These are phyloP conservation scores for Penicillium chermesinum DNA, from an alignment of 495 filamentous ascomycete species.

Conservation along the genomic window DNA sequence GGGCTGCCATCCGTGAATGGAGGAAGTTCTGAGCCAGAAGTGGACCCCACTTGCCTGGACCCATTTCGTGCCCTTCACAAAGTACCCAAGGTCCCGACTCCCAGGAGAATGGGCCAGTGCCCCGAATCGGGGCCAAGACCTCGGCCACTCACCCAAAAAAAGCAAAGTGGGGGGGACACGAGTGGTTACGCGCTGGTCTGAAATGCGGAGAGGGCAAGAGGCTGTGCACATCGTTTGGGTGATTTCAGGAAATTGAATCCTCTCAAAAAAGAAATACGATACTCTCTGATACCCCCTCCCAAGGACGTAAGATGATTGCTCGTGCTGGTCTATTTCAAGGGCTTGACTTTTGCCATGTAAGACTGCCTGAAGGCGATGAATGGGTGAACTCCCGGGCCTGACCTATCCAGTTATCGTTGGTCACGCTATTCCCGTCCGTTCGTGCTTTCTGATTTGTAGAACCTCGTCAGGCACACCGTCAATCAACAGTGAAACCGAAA, in stretches of 20 bases:
- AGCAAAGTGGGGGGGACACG: constrained; percentile 3
- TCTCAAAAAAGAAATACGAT: not conserved
- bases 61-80: not conserved
- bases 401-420: too few species aligned
- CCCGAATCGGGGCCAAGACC: constrained; percentile 4
- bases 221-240: constrained; percentile 5
- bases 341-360: too few species aligned
- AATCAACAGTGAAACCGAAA: constrained; percentile 3
- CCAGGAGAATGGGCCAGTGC: constrained; percentile 1
- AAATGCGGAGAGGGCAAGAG: constrained; percentile 11
- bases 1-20: too few species aligned
- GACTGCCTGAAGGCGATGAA: too few species aligned
- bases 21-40: too few species aligned
- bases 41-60: too few species aligned
- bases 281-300: too few species aligned
- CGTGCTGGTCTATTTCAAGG: too few species aligned
- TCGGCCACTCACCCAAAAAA: constrained; percentile 1
- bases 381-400: too few species aligned
- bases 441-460: not conserved
- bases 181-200: constrained; percentile 5
- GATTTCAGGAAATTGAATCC: not conserved
- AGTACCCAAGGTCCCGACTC: constrained; percentile 11
- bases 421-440: not conserved
- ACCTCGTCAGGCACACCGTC: constrained; percentile 2
- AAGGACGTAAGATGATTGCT: too few species aligned